phyloP scores from a whole-genome alignment of 805 yeast genomes.

The Yarrowia phangngaensis region DNA sequence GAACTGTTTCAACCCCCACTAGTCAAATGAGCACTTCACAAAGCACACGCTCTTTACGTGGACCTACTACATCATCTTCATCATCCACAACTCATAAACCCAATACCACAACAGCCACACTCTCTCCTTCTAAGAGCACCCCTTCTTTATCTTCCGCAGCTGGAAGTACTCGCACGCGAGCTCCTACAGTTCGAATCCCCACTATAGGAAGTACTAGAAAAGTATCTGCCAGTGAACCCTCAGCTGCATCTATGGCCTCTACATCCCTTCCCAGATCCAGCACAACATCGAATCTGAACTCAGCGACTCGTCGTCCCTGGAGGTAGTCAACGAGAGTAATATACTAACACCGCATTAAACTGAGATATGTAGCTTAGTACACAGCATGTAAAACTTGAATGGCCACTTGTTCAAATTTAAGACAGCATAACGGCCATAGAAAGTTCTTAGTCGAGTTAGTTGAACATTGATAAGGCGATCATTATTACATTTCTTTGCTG shows the following conservation, averaged over 20 bases:
- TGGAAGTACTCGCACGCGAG: slow-evolving; percentile 4
- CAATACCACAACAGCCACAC: no score
- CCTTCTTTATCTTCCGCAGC: slow-evolving; percentile 18
- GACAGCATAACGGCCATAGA: no score
- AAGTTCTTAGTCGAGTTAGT: no score
- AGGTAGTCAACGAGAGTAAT: no score
- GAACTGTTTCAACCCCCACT: slow-evolving; percentile 1
- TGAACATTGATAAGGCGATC: no score
- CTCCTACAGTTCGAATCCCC: slow-evolving; percentile 9
- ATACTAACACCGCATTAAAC: no score
- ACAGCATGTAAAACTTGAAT: no score
- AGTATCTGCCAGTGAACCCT: slow-evolving; percentile 6
- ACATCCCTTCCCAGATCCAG: slow-evolving; percentile 1
- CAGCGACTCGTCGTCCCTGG: background rate
- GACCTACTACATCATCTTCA: background rate
- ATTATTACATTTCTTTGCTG: no score
- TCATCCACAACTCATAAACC: no score
- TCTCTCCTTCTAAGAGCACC: background rate
- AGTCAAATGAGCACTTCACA: background rate
- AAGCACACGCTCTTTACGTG: slow-evolving; percentile 2
- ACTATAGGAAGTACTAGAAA: background rate
- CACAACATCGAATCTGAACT: slow-evolving; percentile 5
- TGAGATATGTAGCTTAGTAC: no score
- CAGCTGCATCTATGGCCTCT: background rate
- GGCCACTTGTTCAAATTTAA: no score